A percentile compares a stretch with the other conserved stretches of the same genome.
Conservation (phyloP, 169 alveolate species). For the Plasmodium yoelii region DNA sequence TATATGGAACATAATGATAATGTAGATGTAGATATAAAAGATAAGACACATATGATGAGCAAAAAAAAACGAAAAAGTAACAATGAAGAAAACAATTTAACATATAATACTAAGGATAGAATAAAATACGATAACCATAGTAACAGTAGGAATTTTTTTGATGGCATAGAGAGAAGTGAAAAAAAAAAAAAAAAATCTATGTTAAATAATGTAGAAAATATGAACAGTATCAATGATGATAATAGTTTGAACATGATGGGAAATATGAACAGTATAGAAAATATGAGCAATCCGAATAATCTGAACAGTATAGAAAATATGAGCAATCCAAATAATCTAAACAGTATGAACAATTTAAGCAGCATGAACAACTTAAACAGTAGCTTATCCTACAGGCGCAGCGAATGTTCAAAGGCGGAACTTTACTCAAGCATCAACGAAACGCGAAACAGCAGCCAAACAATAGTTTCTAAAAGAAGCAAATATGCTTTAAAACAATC, state of each 20-base stretch:
- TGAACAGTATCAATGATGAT: too few species aligned
- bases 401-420: conserved; percentile 56
- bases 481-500: conserved; percentile 63
- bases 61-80: too few species aligned
- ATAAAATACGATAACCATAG: neutral
- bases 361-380: conserved; percentile 29
- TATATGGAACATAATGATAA: too few species aligned
- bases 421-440: conserved; percentile 64
- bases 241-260: too few species aligned
- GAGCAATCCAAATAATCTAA: conserved; percentile 12
- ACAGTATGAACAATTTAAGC: conserved; percentile 18
- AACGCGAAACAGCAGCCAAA: conserved; percentile 72
- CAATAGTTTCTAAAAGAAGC: conserved; percentile 72
- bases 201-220: neutral
- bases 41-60: too few species aligned
- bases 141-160: conserved; percentile 4
- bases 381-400: conserved; percentile 31
- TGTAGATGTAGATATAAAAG: too few species aligned
- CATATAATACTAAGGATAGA: neutral
- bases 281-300: neutral
- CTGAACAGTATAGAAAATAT: conserved; percentile 4
- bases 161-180: neutral
- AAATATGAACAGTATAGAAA: neutral
- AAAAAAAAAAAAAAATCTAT: neutral
- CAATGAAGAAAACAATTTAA: neutral